Base-by-base conservation (phyloP, 163 green algal genomes). In the Scenedesmus sp. region DNA sequence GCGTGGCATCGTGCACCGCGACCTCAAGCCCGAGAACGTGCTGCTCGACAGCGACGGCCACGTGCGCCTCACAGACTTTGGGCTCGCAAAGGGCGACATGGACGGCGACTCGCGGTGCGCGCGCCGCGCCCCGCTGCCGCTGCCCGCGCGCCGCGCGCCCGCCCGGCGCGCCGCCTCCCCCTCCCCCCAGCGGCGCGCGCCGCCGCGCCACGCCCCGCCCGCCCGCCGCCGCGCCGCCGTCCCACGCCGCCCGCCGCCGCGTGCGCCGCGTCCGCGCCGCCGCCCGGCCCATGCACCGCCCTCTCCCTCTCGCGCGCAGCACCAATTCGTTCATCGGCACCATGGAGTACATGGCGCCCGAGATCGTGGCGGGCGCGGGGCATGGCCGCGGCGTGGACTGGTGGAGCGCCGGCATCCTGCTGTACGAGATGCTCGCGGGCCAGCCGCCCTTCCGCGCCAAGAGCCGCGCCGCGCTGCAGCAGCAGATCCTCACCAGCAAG, bases 1-100 rank as follows among this genome's bases (percentile, higher is more conserved):
- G 17, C 57, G 58, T 20, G 72, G 72, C 72, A 80, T 80, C 56
- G 74, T 72, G 50, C 74, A 81, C 74, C 48, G 96, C 47, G 96
- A 99, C 83, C 89, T 99, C 13, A 99, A 99, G 90, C 96, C 96
- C 0, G 96, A 99, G 85, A 99, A 99, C 80, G 94, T 99, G 81
- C 82, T 99, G 57, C 81, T 99, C 74, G 96, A 98, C 86, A 67
- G 64, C 26, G 91, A 93, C 13, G 90, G 85, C n/a, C 86, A 90
- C 79, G 69, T 93, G 34, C 91, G 89, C 58, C 75, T 99, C n/a
- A 98, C 95, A 4, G 96, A 99, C 86, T 99, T 99, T 92, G 96
- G 96, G 26, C 87, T 99, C 64, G 93, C 96, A 53, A 99, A 99
- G 84, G 80, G 74, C 10, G 88, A 92, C 70, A 89, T 96, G 75